Evolutionary conservation across 1,284 basidiomycete genomes (phyloP), one percentile per base, ranked within the genome.

Genomic region (Puccinia horiana): DNA sequence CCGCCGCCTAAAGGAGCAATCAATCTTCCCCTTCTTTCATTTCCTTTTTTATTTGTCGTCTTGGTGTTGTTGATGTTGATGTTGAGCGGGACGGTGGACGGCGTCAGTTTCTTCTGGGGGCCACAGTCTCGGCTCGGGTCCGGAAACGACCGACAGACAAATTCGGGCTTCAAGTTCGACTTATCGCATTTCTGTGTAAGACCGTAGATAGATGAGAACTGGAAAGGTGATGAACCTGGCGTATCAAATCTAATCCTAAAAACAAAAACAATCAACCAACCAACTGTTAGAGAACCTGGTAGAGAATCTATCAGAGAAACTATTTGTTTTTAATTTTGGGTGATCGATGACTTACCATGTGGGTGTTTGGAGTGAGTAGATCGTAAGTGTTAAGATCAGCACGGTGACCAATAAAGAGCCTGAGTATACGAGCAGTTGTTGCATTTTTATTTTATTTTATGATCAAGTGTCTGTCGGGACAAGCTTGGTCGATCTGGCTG

Each of bases 141-240:
- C n/a, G 78, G 78, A 35, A 80, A 80, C n/a, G 20, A 32, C 6
- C 78, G 40, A 61, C 78, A 80, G 47, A 61, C 14, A 16, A 56
- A 80, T 44, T 72, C 49, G 5, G 69, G 52, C 32, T 80, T 52
- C 18, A 72, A n/a, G 40, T 54, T 63, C 9, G 67, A 80, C 40
- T 54, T 47, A 44, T 80, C 78, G 40, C 78, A 80, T 32, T 80
- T 61, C n/a, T 81, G 69, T 3, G 49, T 61, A 8, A 81, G 42
- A 1, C 78, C 78, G 47, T 73, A 81, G 37, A 49, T 72, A 5
- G 78, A 81, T 20, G 69, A 61, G 20, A 42, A 81, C 37, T 73
- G 69, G 47, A 80, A 73, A 2, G 67, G 78, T 2, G 78, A 80
- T 1, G 67, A 58, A 4, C n/a, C 29, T 8, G 78, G 78, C n/a